Percentiles rank a stretch among this genome's conserved stretches.
Evolutionary conservation across 2,329 filamentous ascomycete species (phyloP).

Genomic region (Botrytis fragariae): DNA sequence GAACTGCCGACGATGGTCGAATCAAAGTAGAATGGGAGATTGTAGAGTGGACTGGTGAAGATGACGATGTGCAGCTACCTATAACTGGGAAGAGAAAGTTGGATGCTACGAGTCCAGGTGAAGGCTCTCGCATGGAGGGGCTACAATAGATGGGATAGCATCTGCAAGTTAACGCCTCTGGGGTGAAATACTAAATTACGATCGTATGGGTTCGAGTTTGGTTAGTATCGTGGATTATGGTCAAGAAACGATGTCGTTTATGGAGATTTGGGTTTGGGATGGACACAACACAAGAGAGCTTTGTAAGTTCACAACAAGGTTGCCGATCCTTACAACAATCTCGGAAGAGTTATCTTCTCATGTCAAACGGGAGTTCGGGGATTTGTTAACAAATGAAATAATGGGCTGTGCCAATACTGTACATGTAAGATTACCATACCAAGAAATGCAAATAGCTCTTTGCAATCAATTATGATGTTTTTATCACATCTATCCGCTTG

Average conservation of each 20-base stretch:
- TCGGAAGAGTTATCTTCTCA: background rate
- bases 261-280: background rate
- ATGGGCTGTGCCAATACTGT: background rate
- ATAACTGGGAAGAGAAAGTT: conserved; percentile 45
- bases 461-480: background rate
- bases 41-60: conserved; percentile 63
- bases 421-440: conserved; percentile 6
- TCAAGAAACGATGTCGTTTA: background rate
- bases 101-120: background rate
- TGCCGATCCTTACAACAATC: background rate
- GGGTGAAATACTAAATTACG: background rate
- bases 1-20: conserved; percentile 57
- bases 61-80: conserved; percentile 40
- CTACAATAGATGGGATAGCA: background rate
- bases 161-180: background rate
- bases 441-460: conserved; percentile 8
- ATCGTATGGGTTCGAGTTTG: background rate
- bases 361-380: background rate
- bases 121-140: conserved; percentile 21
- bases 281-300: background rate
- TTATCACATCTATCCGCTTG: background rate
- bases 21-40: conserved; percentile 80
- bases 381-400: background rate
- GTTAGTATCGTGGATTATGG: background rate
- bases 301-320: background rate